Percentiles rank a stretch among this genome's conserved stretches.
Evolutionary conservation across 805 yeast genomes (phyloP).

Genomic region (Myxozyma kluyveri): DNA sequence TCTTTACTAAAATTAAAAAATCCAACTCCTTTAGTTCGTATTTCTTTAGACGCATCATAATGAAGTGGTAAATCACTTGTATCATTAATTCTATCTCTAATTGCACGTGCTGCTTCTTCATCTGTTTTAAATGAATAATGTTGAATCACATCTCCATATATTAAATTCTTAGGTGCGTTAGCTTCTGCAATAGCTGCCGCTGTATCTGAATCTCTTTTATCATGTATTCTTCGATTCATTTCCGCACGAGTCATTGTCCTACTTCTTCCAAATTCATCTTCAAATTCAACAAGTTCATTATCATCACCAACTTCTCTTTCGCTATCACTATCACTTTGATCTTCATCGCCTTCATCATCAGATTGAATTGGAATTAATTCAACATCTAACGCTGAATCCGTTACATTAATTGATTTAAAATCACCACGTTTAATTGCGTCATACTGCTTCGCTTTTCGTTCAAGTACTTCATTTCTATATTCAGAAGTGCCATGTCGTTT

Average conservation of each 20-base stretch:
- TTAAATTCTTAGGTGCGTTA: conserved; percentile 23
- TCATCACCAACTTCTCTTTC: conserved; percentile 9
- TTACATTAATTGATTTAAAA: conserved; percentile 2
- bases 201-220: conserved; percentile 9
- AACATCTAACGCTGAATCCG: conserved; percentile 27
- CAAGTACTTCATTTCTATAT: conserved; percentile 5
- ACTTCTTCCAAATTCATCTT: conserved; percentile 33
- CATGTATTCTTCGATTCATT: conserved; percentile 3
- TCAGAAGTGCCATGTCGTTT: conserved; percentile 2
- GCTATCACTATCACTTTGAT: conserved; percentile 6
- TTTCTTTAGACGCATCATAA: conserved; percentile 30
- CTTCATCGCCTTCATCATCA: conserved; percentile 5
- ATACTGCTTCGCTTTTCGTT: conserved; percentile 26
- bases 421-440: conserved; percentile 22
- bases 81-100: conserved; percentile 20
- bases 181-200: conserved; percentile 7
- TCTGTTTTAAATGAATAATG: conserved; percentile 26
- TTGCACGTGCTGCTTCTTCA: conserved; percentile 28
- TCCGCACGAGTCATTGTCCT: conserved; percentile 24
- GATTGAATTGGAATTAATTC: conserved; percentile 20
- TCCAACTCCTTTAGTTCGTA: conserved; percentile 32
- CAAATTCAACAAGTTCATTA: conserved; percentile 28
- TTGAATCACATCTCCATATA: conserved; percentile 31
- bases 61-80: conserved; percentile 17
- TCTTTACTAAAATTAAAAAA: conserved; percentile 31